phyloP scores from a whole-genome alignment of 495 filamentous ascomycete species.

The Penicillium roqueforti region DNA sequence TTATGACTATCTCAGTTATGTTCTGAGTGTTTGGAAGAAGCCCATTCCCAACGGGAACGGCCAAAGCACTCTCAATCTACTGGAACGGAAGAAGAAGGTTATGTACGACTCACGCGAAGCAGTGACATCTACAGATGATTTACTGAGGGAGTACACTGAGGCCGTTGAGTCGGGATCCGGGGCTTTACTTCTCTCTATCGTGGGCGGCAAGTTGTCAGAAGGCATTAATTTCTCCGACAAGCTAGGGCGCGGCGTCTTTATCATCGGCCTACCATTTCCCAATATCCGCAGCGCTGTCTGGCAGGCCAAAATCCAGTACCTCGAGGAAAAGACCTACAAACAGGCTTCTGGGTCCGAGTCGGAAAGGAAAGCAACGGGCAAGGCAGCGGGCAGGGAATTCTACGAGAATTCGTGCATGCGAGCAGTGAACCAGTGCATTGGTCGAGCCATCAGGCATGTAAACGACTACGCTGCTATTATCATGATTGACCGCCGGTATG shows the following conservation, averaged over 20 bases:
- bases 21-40: constrained; percentile 63
- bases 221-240: constrained; percentile 97
- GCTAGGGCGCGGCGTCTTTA: constrained; percentile 81
- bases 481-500: constrained; percentile 77
- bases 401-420: constrained; percentile 97
- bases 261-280: constrained; percentile 89
- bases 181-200: constrained; percentile 84
- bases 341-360: constrained; percentile 37
- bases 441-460: constrained; percentile 82
- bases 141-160: constrained; percentile 65
- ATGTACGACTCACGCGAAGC: constrained; percentile 61
- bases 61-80: constrained; percentile 28
- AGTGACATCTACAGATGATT: constrained; percentile 51
- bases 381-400: constrained; percentile 71
- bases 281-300: constrained; percentile 87
- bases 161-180: constrained; percentile 65
- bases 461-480: constrained; percentile 88
- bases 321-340: constrained; percentile 62
- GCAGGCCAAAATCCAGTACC: constrained; percentile 84
- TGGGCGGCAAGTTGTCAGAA: constrained; percentile 91
- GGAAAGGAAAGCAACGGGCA: constrained; percentile 39
- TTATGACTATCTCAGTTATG: constrained; percentile 80
- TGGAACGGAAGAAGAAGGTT: constrained; percentile 59
- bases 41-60: constrained; percentile 26
- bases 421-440: constrained; percentile 94